phyloP scores from a whole-genome alignment of 345 rosid genomes.

The Anacardium occidentale region DNA sequence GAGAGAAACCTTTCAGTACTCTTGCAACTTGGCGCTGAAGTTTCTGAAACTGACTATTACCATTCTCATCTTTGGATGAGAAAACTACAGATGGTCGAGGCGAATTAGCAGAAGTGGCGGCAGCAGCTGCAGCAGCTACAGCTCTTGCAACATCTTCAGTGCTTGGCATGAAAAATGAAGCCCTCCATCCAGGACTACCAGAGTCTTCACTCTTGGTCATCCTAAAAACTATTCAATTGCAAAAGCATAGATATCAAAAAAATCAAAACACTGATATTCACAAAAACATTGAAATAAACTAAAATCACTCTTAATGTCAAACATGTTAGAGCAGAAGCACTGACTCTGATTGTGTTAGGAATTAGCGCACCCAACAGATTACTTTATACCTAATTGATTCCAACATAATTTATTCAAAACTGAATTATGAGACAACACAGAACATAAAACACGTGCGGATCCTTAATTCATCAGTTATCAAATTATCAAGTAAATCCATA shows the following conservation, averaged over 20 bases:
- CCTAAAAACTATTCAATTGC: slow-evolving; percentile 34
- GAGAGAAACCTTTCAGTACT: slow-evolving; percentile 67
- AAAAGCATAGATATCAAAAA: slow-evolving; percentile 14
- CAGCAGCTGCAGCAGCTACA: slow-evolving; percentile 41
- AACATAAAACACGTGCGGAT: background rate
- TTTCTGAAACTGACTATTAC: slow-evolving; percentile 67
- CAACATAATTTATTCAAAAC: background rate
- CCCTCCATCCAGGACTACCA: slow-evolving; percentile 80
- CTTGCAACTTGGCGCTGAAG: slow-evolving; percentile 64
- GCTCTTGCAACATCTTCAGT: slow-evolving; percentile 81
- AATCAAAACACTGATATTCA: background rate
- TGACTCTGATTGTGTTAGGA: too few species aligned
- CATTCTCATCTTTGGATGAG: slow-evolving; percentile 62
- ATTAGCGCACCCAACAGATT: too few species aligned
- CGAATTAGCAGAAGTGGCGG: slow-evolving; percentile 69
- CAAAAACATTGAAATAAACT: background rate
- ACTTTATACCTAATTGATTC: background rate
- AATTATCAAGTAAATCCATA: background rate
- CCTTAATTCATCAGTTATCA: background rate
- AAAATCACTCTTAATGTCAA: background rate
- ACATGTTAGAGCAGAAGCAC: background rate
- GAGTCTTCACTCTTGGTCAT: slow-evolving; percentile 72
- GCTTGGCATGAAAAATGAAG: slow-evolving; percentile 65
- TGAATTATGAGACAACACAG: background rate
- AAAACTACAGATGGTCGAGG: slow-evolving; percentile 86